These are phyloP conservation scores for Petunia axillaris DNA, from an alignment of 257 asterid species.

Conservation along the genomic window DNA sequence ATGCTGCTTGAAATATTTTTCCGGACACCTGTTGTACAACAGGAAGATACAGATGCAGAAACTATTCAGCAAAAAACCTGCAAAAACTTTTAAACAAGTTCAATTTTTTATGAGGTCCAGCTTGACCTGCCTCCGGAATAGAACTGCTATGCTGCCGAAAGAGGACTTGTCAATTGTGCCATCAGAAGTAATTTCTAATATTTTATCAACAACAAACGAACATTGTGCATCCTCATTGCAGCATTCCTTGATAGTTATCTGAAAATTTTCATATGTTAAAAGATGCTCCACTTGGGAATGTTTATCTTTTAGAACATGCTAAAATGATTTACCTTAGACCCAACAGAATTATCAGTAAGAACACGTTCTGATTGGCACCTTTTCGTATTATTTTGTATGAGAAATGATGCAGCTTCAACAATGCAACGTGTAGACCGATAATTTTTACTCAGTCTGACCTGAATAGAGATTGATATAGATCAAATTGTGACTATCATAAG, in stretches of 20 bases:
- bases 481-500: neutral
- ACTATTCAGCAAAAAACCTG: conserved; percentile 17
- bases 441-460: conserved; percentile 85
- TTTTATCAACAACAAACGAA: conserved; percentile 89
- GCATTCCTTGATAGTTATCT: conserved; percentile 89
- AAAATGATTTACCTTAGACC: conserved; percentile 68
- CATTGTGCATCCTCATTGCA: conserved; percentile 92
- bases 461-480: conserved; percentile 32
- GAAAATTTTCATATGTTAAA: conserved; percentile 30
- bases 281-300: neutral
- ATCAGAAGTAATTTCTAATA: conserved; percentile 76
- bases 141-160: conserved; percentile 73
- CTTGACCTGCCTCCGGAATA: conserved; percentile 97
- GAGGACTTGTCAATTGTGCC: conserved; percentile 64
- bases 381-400: conserved; percentile 71
- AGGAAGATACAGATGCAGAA: conserved; percentile 25
- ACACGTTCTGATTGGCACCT: conserved; percentile 74
- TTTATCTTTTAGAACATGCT: neutral
- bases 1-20: conserved; percentile 83
- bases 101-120: conserved; percentile 28
- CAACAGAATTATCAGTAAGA: conserved; percentile 77
- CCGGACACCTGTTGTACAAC: conserved; percentile 75
- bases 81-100: conserved; percentile 19
- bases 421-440: conserved; percentile 93
- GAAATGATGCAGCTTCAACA: conserved; percentile 89